A percentile compares a stretch with the other conserved stretches of the same genome.
Conservation (phyloP, 306 rosid genomes). For the Betula pendula region DNA sequence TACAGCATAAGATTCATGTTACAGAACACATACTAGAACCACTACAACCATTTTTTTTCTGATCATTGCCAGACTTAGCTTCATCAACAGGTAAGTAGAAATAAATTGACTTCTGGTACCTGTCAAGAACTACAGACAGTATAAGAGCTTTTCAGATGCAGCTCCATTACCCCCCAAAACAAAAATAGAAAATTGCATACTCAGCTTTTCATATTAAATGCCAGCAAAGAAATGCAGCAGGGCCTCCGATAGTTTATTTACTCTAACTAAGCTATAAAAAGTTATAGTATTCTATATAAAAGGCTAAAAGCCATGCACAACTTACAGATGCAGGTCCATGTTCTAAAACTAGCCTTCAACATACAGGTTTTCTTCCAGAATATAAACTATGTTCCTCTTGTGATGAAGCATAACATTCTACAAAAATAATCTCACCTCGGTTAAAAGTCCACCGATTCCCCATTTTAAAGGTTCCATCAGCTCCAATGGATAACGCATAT, state of each 20-base stretch:
- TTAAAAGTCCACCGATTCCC: background rate
- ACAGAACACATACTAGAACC: background rate
- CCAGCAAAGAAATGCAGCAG: background rate
- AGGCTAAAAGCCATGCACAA: background rate
- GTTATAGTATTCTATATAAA: background rate
- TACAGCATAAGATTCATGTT: no score
- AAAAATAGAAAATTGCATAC: background rate
- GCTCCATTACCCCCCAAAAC: background rate
- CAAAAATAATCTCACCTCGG: background rate
- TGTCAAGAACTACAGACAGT: background rate
- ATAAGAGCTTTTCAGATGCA: background rate
- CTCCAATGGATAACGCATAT: background rate
- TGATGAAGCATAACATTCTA: background rate
- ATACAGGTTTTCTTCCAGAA: background rate
- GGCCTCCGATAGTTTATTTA: background rate
- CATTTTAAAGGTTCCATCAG: background rate
- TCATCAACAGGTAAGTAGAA: background rate
- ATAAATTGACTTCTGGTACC: background rate
- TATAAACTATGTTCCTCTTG: background rate
- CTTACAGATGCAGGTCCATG: background rate
- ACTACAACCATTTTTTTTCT: background rate
- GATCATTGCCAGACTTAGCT: background rate
- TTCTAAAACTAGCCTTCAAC: conserved; percentile 1
- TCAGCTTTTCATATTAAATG: background rate
- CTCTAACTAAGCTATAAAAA: background rate